These are phyloP conservation scores for Bassia scoparia DNA, from an alignment of 148 eudicot genomes.

Conservation along the genomic window DNA sequence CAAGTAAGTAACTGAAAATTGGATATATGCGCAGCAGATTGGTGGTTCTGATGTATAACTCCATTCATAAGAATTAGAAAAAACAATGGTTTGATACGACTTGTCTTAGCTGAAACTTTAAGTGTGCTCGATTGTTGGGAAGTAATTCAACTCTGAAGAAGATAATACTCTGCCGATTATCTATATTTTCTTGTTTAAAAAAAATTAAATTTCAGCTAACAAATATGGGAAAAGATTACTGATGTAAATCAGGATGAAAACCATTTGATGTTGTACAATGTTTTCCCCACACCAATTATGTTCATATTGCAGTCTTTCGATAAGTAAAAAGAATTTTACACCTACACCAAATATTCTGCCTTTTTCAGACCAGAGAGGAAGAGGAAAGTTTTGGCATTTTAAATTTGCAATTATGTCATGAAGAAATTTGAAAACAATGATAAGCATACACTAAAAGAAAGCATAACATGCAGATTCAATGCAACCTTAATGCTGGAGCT, in stretches of 20 bases:
- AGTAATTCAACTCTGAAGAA: not conserved
- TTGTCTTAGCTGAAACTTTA: not conserved
- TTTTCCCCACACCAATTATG: not conserved
- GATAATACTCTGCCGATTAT: no score
- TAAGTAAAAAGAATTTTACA: not conserved
- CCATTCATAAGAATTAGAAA: not conserved
- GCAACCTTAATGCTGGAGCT: slow-evolving; percentile 81
- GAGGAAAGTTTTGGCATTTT: not conserved
- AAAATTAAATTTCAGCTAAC: not conserved
- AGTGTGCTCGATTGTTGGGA: not conserved
- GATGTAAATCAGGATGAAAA: not conserved
- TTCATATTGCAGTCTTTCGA: not conserved
- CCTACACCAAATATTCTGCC: not conserved
- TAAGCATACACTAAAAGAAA: not conserved
- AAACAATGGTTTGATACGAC: not conserved
- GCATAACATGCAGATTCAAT: slow-evolving; percentile 53
- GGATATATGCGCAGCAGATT: not conserved
- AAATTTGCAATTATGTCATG: not conserved
- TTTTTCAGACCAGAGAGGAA: not conserved
- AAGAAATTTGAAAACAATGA: not conserved
- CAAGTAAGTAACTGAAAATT: slow-evolving; percentile 32
- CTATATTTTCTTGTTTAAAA: no score
- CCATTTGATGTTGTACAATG: not conserved
- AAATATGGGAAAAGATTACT: no score
- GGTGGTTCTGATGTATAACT: not conserved